Conservation (phyloP, 1,139 yeast genomes). For the Yamadazyma jaroonii region DNA sequence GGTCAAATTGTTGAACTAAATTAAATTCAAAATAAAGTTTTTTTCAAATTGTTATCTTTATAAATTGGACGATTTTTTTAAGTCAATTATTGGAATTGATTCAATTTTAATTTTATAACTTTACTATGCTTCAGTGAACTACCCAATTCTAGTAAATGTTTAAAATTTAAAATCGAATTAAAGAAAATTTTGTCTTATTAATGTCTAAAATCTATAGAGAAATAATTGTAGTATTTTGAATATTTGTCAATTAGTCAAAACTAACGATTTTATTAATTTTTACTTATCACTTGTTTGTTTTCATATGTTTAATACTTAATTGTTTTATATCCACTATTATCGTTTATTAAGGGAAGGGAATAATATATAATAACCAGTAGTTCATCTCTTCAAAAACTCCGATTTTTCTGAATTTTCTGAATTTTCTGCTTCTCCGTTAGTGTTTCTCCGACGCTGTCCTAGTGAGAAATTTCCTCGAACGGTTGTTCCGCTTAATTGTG, state of each 20-base stretch:
- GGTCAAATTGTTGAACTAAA: not conserved
- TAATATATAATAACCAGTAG: conserved; percentile 4
- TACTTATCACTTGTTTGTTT: conserved; percentile 4
- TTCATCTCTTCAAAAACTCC: not conserved
- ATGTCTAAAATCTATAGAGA: too few relatives aligned
- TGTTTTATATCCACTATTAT: conserved; percentile 5
- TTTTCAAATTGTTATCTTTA: not conserved
- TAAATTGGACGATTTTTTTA: too few relatives aligned
- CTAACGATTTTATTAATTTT: conserved; percentile 3
- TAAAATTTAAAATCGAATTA: too few relatives aligned
- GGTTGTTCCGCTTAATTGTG: too few relatives aligned
- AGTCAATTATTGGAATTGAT: not conserved
- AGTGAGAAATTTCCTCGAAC: too few relatives aligned
- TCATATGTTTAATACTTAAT: conserved; percentile 6
- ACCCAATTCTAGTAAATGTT: conserved; percentile 1
- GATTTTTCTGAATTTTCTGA: not conserved
- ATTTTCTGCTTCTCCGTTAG: not conserved
- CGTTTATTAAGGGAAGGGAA: conserved; percentile 5
- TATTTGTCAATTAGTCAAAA: not conserved
- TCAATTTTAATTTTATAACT: not conserved
- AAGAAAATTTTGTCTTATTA: too few relatives aligned
- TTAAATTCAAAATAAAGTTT: not conserved
- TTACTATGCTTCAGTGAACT: conserved; percentile 7
- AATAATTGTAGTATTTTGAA: too few relatives aligned
- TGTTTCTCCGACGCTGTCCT: not conserved